Percentiles rank a stretch among this genome's conserved stretches.
Evolutionary conservation across 176 grass and related monocot species (phyloP).

Genomic region (Rhynchospora tenuis): DNA sequence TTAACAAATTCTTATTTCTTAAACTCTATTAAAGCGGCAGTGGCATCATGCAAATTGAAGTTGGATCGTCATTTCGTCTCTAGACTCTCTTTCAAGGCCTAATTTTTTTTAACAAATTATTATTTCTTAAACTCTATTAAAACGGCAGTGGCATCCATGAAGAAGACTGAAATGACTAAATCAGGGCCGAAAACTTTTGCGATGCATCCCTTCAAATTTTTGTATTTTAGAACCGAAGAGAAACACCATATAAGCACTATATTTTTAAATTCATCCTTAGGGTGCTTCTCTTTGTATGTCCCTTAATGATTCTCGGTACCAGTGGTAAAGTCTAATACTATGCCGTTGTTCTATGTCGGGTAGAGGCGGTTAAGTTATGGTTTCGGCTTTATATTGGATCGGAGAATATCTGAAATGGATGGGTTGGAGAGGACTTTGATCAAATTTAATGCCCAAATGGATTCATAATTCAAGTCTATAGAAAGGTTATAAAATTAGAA

Average conservation of each 20-base stretch:
- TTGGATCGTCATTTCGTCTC: constrained; percentile 37
- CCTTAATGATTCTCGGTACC: constrained; percentile 58
- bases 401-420: constrained; percentile 36
- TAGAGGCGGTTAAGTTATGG: constrained; percentile 63
- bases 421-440: constrained; percentile 28
- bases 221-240: constrained; percentile 49
- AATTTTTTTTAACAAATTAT: constrained; percentile 60
- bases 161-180: constrained; percentile 54
- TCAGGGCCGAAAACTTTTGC: constrained; percentile 62
- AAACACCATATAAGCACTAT: constrained; percentile 76
- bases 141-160: constrained; percentile 56
- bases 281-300: constrained; percentile 6
- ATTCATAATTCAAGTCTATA: constrained; percentile 59
- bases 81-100: constrained; percentile 61
- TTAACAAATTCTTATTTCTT: no score
- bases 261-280: constrained; percentile 44
- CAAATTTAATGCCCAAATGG: constrained; percentile 65
- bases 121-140: constrained; percentile 69
- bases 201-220: constrained; percentile 65
- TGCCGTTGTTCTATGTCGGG: constrained; percentile 73
- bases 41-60: no score
- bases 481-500: no score
- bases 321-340: constrained; percentile 65
- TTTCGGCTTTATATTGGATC: constrained; percentile 40
- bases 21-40: no score